A percentile compares a stretch with the other conserved stretches of the same genome.
Evolutionary conservation across 345 rosid species (phyloP).

Genomic region (Hevea brasiliensis): DNA sequence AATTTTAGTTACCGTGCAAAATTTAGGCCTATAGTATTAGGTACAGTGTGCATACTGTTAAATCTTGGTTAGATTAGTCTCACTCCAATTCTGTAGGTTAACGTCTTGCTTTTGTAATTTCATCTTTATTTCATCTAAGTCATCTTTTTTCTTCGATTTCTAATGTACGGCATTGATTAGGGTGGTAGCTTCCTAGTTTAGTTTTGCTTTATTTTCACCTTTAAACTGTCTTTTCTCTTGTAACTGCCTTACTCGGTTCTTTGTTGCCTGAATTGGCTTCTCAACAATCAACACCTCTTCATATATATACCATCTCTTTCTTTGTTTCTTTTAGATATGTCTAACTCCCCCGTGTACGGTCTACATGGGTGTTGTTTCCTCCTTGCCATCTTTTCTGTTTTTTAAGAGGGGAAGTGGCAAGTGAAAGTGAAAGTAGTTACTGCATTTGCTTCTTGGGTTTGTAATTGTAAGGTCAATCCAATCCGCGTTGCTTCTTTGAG

Average conservation of each 20-base stretch:
- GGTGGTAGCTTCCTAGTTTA: conserved; percentile 14
- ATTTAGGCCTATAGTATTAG: conserved; percentile 21
- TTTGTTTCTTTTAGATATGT: conserved; percentile 26
- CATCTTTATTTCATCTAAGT: conserved; percentile 11
- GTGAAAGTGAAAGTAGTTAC: conserved; percentile 30
- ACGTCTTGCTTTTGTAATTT: conserved; percentile 16
- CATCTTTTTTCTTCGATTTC: conserved; percentile 14
- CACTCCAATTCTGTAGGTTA: conserved; percentile 19
- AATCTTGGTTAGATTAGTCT: conserved; percentile 27
- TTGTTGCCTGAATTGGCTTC: conserved; percentile 23
- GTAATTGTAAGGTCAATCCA: conserved; percentile 8
- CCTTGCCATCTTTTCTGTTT: conserved; percentile 55
- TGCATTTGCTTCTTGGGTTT: conserved; percentile 31
- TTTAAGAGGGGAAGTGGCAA: conserved; percentile 67
- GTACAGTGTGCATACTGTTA: conserved; percentile 42
- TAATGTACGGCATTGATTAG: conserved; percentile 20
- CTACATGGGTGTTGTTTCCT: conserved; percentile 31
- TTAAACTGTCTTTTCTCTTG: conserved; percentile 15
- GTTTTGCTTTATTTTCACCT: conserved; percentile 18
- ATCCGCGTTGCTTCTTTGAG: conserved; percentile 31
- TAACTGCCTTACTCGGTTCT: not conserved
- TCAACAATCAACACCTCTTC: conserved; percentile 29
- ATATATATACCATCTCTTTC: conserved; percentile 17
- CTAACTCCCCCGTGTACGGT: conserved; percentile 19
- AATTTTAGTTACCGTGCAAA: conserved; percentile 5